phyloP scores from a whole-genome alignment of 1,284 basidiomycete genomes.

The Singerocomus rubriflavus region DNA sequence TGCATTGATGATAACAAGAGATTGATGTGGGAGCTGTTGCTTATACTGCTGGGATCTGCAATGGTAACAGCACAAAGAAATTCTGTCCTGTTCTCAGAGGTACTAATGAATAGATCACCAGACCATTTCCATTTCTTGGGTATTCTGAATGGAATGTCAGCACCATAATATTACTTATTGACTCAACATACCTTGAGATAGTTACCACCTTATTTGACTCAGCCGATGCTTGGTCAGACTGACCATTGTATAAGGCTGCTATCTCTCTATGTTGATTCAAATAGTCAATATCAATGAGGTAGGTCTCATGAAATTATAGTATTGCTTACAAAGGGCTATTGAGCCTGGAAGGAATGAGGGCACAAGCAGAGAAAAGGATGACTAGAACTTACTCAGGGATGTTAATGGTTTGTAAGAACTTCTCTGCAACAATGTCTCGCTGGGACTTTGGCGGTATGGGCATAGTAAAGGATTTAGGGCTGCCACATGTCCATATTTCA shows the following conservation, averaged over 20 bases:
- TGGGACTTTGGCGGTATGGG: slow-evolving; percentile 19
- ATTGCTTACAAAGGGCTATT: slow-evolving; percentile 23
- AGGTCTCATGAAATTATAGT: neutral
- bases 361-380: neutral
- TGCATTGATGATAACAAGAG: slow-evolving; percentile 40
- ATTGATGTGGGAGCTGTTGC: slow-evolving; percentile 48
- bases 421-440: slow-evolving; percentile 21
- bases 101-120: slow-evolving; percentile 40
- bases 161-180: neutral
- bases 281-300: neutral
- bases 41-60: slow-evolving; percentile 41
- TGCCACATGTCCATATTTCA: slow-evolving; percentile 2
- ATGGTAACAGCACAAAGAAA: slow-evolving; percentile 48
- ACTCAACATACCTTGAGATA: slow-evolving; percentile 25
- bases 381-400: slow-evolving; percentile 24
- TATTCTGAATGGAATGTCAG: slow-evolving; percentile 14
- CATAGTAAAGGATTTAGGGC: slow-evolving; percentile 2
- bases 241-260: no score
- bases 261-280: slow-evolving; percentile 16
- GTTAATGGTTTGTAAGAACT: slow-evolving; percentile 24
- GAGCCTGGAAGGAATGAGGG: slow-evolving; percentile 16
- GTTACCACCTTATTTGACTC: slow-evolving; percentile 16
- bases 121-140: slow-evolving; percentile 51
- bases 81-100: slow-evolving; percentile 33
- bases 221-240: neutral